Evolutionary conservation across 1,139 yeast species (phyloP), one percentile per base, ranked within the genome.

Genomic region (Saccharomycopsis hybrid): DNA sequence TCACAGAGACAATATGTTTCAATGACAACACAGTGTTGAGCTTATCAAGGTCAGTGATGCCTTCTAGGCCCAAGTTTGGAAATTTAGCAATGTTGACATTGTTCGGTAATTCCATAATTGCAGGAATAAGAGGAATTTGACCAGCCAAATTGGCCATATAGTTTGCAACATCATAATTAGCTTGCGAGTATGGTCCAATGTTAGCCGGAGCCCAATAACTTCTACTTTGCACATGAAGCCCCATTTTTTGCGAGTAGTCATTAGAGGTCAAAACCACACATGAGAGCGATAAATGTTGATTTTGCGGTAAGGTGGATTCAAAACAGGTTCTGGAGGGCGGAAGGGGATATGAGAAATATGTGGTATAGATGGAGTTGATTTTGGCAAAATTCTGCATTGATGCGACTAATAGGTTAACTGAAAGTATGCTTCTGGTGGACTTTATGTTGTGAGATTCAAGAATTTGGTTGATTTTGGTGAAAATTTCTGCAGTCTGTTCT

Each of bases 171-270:
- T 73, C 76, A 47, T 78, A 69, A 9, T 82, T 77, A 0, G 92
- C 78, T 65, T 92, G 98, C 0, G 98, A 90, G 63, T 92, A 92
- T 0, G 98, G 98, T 0, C 98, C 98, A 51, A 92, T 92, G 59
- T 92, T 92, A 44, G 95, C 94, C 0, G 98, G 98, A 0, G 97
- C 97, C 98, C 98, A 92, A 63, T 84, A 89, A 31, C 96, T 88
- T 52, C 92, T 73, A 1, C 97, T 88, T 59, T 92, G 88, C 3
- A 92, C 87, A 62, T 92, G 97, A 28, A 92, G 69, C 0, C 97
- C 97, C 41, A 68, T 57, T 80, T 80, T 54, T 53, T 27, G 35
- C n/a, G 4, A 33, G 13, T 42, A 28, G 0, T 56, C 41, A 4
- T 62, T 52, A 47, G 63, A 55, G 37, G 62, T 61, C 4, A 76